These are phyloP conservation scores for Cryptosporidium bovis DNA, from an alignment of 169 alveolate species.

Conservation along the genomic window DNA sequence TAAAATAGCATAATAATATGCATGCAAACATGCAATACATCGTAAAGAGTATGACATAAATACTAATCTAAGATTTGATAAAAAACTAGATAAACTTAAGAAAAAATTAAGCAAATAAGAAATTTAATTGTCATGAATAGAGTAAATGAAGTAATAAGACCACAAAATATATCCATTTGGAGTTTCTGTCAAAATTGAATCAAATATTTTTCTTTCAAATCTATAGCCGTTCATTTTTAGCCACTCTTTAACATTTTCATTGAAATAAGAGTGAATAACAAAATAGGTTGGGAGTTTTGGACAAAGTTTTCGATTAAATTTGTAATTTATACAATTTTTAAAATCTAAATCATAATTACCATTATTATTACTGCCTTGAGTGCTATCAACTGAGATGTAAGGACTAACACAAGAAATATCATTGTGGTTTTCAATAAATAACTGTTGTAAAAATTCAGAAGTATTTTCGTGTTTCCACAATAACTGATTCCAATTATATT, in stretches of 20 bases:
- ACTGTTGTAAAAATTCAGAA: neutral
- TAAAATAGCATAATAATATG: too few species aligned
- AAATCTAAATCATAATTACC: neutral
- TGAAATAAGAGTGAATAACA: neutral
- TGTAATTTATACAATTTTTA: slow-evolving; percentile 20
- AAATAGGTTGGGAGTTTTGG: slow-evolving; percentile 18
- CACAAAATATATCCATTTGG: slow-evolving; percentile 18
- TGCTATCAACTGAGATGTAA: neutral
- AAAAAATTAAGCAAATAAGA: neutral
- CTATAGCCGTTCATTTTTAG: slow-evolving; percentile 5
- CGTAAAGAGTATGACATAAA: neutral
- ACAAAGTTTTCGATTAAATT: slow-evolving; percentile 6
- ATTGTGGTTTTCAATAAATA: neutral
- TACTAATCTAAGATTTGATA: neutral
- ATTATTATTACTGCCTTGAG: neutral
- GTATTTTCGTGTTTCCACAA: slow-evolving; percentile 21
- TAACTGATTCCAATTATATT: neutral
- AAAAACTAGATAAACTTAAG: neutral
- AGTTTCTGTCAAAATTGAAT: slow-evolving; percentile 17
- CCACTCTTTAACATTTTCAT: slow-evolving; percentile 9
- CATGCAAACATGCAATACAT: neutral
- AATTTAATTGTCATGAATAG: neutral
- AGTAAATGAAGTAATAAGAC: slow-evolving; percentile 30
- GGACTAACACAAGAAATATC: neutral
- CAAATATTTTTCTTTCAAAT: slow-evolving; percentile 4